Percentiles rank a stretch among this genome's conserved stretches.
These are phyloP conservation scores for Curvularia sp. DNA, from an alignment of 2,329 filamentous ascomycete genomes.

Conservation along the genomic window DNA sequence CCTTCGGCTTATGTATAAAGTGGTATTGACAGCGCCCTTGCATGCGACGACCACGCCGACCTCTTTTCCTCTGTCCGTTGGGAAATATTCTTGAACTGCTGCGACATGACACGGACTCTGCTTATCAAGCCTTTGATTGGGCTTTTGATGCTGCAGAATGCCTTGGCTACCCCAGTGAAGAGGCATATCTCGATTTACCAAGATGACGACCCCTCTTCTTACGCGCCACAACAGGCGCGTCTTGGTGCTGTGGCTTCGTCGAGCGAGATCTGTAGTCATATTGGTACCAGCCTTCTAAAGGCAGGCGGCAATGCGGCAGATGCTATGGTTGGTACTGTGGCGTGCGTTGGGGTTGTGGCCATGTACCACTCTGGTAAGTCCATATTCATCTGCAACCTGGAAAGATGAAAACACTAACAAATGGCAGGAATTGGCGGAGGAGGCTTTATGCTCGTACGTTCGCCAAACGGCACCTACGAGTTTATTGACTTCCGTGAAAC, in stretches of 20 bases:
- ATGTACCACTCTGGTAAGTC: constrained; percentile 55
- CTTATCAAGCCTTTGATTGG: constrained; percentile 33
- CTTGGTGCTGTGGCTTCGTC: constrained; percentile 58
- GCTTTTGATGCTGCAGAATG: constrained; percentile 38
- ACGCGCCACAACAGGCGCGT: constrained; percentile 31
- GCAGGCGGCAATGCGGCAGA: constrained; percentile 61
- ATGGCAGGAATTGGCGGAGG: constrained; percentile 82
- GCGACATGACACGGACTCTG: constrained; percentile 32
- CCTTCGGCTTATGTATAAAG: constrained; percentile 20
- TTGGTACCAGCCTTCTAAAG: constrained; percentile 56
- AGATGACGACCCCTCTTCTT: background rate
- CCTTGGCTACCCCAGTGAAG: constrained; percentile 35
- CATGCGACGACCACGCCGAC: constrained; percentile 10
- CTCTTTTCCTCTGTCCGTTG: constrained; percentile 18
- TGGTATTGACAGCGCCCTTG: constrained; percentile 14
- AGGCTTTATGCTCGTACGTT: constrained; percentile 84
- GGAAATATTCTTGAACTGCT: constrained; percentile 12
- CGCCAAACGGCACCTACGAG: constrained; percentile 77
- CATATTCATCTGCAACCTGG: background rate
- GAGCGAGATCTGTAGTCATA: constrained; percentile 53
- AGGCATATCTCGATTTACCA: constrained; percentile 1
- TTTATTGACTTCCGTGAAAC: constrained; percentile 89
- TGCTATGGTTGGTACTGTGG: constrained; percentile 56
- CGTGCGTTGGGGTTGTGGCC: constrained; percentile 58
- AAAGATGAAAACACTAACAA: constrained; percentile 7